Conservation (phyloP, 495 filamentous ascomycete genomes). For the Penicillium paradoxum region DNA sequence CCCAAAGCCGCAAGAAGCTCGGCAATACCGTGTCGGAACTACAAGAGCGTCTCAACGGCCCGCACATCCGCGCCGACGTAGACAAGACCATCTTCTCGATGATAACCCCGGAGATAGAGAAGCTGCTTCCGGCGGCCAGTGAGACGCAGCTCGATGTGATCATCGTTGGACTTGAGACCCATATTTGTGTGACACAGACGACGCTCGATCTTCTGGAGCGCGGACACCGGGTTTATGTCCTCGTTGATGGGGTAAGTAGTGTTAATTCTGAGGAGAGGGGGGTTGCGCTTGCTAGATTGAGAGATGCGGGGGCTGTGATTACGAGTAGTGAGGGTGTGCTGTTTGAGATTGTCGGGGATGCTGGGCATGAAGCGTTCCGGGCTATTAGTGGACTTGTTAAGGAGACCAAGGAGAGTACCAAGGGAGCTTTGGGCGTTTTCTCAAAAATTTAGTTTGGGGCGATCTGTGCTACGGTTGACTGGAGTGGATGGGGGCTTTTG, state of each 20-base stretch:
- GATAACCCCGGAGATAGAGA: constrained; percentile 50
- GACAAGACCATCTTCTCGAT: constrained; percentile 94
- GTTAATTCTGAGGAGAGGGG: constrained; percentile 76
- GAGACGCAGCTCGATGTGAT: constrained; percentile 29
- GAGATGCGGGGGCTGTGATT: constrained; percentile 70
- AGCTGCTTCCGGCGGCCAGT: constrained; percentile 23
- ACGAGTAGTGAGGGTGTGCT: constrained; percentile 88
- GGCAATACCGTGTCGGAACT: constrained; percentile 75
- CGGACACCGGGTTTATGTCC: constrained; percentile 77
- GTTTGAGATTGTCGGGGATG: constrained; percentile 92
- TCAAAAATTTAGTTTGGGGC: constrained; percentile 53
- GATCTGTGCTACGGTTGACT: not conserved
- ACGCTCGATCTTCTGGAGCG: constrained; percentile 69
- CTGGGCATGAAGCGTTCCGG: constrained; percentile 64
- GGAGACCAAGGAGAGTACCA: constrained; percentile 64
- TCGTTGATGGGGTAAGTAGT: constrained; percentile 89
- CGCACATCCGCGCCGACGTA: constrained; percentile 47
- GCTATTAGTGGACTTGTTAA: constrained; percentile 71
- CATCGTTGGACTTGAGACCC: constrained; percentile 80
- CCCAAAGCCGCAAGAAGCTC: constrained; percentile 70
- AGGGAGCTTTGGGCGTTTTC: constrained; percentile 57
- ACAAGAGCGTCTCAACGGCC: constrained; percentile 29
- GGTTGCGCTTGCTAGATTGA: constrained; percentile 70
- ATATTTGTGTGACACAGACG: constrained; percentile 94
- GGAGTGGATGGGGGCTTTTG: not conserved